Evolutionary conservation across 1,139 yeast genomes (phyloP).

Genomic region (Saccharomycopsis phalli): DNA sequence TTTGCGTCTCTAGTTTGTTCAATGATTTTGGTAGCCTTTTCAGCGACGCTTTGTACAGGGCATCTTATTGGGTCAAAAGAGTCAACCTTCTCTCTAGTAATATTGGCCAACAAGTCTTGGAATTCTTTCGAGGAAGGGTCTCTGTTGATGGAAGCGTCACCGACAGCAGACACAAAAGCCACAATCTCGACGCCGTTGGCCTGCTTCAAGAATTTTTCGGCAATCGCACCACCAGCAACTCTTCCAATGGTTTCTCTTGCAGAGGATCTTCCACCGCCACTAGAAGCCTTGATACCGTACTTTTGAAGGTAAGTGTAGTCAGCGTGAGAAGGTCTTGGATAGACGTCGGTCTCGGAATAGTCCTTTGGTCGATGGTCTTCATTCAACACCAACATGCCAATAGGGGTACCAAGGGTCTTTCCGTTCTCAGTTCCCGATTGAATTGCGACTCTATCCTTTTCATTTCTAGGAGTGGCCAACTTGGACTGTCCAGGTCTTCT

Average conservation of each 20-base stretch:
- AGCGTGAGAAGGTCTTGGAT: slow-evolving; percentile 97
- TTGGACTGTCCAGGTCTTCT: slow-evolving; percentile 97
- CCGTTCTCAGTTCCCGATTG: slow-evolving; percentile 95
- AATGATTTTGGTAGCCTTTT: slow-evolving; percentile 75
- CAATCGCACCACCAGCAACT: slow-evolving; percentile 98
- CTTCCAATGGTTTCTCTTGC: slow-evolving; percentile 98
- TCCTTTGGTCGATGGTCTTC: slow-evolving; percentile 97
- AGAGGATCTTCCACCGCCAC: slow-evolving; percentile 96
- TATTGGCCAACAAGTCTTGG: slow-evolving; percentile 55
- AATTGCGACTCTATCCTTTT: slow-evolving; percentile 83
- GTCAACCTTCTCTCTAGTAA: slow-evolving; percentile 86
- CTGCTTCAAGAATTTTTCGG: slow-evolving; percentile 76
- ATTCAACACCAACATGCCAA: slow-evolving; percentile 84
- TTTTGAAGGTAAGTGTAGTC: slow-evolving; percentile 88
- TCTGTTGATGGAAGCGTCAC: slow-evolving; percentile 67
- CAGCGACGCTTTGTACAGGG: slow-evolving; percentile 68
- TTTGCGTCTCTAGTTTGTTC: slow-evolving; percentile 79
- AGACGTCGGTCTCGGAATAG: slow-evolving; percentile 87
- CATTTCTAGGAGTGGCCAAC: slow-evolving; percentile 89
- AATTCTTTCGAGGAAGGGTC: slow-evolving; percentile 58
- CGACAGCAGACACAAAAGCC: slow-evolving; percentile 91
- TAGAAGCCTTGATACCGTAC: slow-evolving; percentile 86
- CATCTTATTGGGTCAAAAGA: slow-evolving; percentile 87
- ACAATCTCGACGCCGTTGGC: slow-evolving; percentile 87
- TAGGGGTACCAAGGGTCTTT: slow-evolving; percentile 87